phyloP scores from a whole-genome alignment of 2,329 filamentous ascomycete genomes.

The Cucurbitaria berberidis region DNA sequence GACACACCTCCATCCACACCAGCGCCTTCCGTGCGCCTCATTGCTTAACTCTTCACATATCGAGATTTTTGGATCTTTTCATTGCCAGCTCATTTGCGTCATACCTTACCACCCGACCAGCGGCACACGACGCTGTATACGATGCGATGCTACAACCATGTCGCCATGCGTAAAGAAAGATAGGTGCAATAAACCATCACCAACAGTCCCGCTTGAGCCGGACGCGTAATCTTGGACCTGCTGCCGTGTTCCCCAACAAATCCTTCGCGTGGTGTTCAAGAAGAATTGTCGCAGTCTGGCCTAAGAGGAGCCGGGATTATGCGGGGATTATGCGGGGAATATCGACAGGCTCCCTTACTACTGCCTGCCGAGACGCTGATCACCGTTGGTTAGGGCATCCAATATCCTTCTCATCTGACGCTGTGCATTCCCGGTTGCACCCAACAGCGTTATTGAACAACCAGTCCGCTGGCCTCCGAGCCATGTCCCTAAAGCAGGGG shows the following conservation, averaged over 20 bases:
- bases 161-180: constrained; percentile 3
- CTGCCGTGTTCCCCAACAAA: background rate
- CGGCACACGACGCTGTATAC: constrained; percentile 7
- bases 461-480: constrained; percentile 4
- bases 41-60: constrained; percentile 6
- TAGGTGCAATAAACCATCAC: background rate
- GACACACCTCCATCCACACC: constrained; percentile 2
- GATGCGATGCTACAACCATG: constrained; percentile 12
- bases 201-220: background rate
- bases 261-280: background rate
- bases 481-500: background rate
- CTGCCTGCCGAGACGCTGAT: constrained; percentile 18
- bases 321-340: too few relatives aligned
- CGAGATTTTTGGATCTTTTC: background rate
- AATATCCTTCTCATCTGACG: constrained; percentile 23
- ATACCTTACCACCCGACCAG: constrained; percentile 16
- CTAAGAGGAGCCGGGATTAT: background rate
- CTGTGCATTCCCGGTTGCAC: constrained; percentile 19
- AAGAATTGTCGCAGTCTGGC: background rate
- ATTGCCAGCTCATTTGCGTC: constrained; percentile 19
- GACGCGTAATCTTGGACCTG: background rate
- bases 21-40: constrained; percentile 8
- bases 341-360: constrained; percentile 4
- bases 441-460: constrained; percentile 21
- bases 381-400: constrained; percentile 12